Base-by-base conservation (phyloP, 805 yeast genomes). In the Alloascoidea hylecoeti region DNA sequence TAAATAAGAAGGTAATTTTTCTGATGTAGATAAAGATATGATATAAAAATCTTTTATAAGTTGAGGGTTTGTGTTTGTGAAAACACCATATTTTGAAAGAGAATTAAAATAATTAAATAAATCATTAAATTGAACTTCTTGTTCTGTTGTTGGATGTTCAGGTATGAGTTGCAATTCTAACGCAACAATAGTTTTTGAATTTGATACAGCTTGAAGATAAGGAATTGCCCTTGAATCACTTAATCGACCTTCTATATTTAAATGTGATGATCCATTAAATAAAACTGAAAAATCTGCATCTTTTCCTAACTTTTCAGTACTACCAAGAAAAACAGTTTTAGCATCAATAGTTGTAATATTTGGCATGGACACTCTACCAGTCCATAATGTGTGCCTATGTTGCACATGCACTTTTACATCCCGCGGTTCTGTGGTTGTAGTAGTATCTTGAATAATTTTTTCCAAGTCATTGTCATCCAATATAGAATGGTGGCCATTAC, bases 31-130 rank as follows among this genome's bases (percentile, higher is more conserved):
- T 23, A 60, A 44, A 1, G 66, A 59, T 35, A 69, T 49, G 41
- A 72, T 41, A 46, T 72, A 72, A 6, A 70, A 55, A 51, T 72
- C 78, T 46, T 72, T 72, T 23, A 69, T 68, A 49, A 64, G 66
- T 5, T 47, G 39, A 1, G 74, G 73, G 38, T 57, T 23, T 23
- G 30, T 58, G 4, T 55, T 58, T 3, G 67, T 64, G 32, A 72
- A 53, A 14, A 72, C 78, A 2, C 76, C 78, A 35, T 66, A 70
- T 46, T 65, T 69, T 17, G 50, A 42, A 27, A 60, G 51, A 3
- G 49, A 49, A 32, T 50, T 42, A 42, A 70, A 63, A 46, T 68
- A 69, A 13, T 57, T 50, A 51, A 56, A 57, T 13, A 56, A 46
- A 16, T 50, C 50, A 15, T 41, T 39, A 45, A 49, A 55, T 23